Evolutionary conservation across 805 yeast genomes (phyloP).

Genomic region (Candida suzukii): DNA sequence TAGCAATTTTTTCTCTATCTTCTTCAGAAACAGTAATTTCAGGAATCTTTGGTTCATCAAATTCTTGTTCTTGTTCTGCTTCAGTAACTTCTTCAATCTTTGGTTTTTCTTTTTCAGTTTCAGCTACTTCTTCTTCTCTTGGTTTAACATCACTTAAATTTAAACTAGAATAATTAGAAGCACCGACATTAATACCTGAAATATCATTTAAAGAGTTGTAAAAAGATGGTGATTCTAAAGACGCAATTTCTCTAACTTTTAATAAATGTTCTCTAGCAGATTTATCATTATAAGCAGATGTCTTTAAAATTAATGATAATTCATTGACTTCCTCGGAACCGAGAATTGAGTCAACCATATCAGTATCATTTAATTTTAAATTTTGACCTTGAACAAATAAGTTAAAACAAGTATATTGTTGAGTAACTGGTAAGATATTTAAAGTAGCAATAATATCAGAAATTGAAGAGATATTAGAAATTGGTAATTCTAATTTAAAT

Average conservation of each 20-base stretch:
- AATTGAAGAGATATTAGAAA: slow-evolving; percentile 35
- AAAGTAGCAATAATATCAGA: slow-evolving; percentile 54
- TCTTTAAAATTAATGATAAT: slow-evolving; percentile 38
- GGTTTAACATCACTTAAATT: slow-evolving; percentile 26
- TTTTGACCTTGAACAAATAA: slow-evolving; percentile 29
- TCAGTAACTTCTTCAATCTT: slow-evolving; percentile 10
- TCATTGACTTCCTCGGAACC: slow-evolving; percentile 17
- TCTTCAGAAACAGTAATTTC: slow-evolving; percentile 1
- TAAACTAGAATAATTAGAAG: slow-evolving; percentile 38
- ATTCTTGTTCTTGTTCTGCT: slow-evolving; percentile 6
- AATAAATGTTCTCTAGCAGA: slow-evolving; percentile 56
- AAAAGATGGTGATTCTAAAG: slow-evolving; percentile 41
- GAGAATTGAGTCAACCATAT: slow-evolving; percentile 15
- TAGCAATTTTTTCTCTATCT: slow-evolving; percentile 9
- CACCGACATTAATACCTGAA: slow-evolving; percentile 39
- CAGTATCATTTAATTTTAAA: slow-evolving; percentile 23
- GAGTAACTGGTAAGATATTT: slow-evolving; percentile 47
- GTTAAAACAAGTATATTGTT: slow-evolving; percentile 54
- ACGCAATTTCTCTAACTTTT: slow-evolving; percentile 55
- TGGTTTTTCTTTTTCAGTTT: slow-evolving; percentile 5
- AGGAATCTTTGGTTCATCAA: not conserved
- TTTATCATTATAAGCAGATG: slow-evolving; percentile 53
- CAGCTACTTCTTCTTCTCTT: slow-evolving; percentile 7
- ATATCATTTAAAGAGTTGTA: slow-evolving; percentile 32
- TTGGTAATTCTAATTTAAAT: slow-evolving; percentile 18